A percentile compares a stretch with the other conserved stretches of the same genome.
Evolutionary conservation across 2,329 filamentous ascomycete genomes (phyloP).

Genomic region (Hypoxylon sp.): DNA sequence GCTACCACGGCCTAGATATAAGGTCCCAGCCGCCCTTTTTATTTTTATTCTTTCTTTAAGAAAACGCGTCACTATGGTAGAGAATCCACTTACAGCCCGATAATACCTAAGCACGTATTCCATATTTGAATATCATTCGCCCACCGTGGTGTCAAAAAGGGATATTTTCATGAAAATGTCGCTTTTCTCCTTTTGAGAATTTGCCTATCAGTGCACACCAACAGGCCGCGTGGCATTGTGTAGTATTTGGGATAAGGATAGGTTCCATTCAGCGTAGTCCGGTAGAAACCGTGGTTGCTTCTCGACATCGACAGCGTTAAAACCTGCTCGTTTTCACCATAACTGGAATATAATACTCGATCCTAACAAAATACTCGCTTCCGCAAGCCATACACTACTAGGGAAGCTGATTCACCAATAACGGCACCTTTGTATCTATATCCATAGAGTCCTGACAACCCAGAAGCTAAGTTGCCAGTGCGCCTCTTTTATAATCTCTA

Average conservation of each 20-base stretch:
- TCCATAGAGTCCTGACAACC: too few relatives aligned
- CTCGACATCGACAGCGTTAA: background rate
- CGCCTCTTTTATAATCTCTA: too few relatives aligned
- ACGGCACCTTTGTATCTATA: too few relatives aligned
- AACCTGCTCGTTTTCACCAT: background rate
- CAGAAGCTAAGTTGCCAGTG: too few relatives aligned
- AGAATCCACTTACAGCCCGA: background rate
- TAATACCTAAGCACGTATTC: background rate
- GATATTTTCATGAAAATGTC: background rate
- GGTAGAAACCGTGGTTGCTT: background rate
- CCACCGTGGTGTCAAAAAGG: background rate
- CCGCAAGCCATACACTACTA: too few relatives aligned
- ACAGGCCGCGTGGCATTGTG: background rate
- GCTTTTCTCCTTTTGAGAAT: background rate
- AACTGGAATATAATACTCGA: background rate
- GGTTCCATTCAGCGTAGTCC: background rate
- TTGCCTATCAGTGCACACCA: background rate
- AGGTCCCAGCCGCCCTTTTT: too few relatives aligned
- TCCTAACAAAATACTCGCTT: too few relatives aligned
- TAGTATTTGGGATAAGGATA: background rate
- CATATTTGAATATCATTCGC: background rate
- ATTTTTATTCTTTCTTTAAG: too few relatives aligned
- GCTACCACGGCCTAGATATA: background rate
- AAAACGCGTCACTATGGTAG: too few relatives aligned
- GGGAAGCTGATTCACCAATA: too few relatives aligned